Evolutionary conservation across 331 rosid species (phyloP).

Genomic region (Acacia concinna): DNA sequence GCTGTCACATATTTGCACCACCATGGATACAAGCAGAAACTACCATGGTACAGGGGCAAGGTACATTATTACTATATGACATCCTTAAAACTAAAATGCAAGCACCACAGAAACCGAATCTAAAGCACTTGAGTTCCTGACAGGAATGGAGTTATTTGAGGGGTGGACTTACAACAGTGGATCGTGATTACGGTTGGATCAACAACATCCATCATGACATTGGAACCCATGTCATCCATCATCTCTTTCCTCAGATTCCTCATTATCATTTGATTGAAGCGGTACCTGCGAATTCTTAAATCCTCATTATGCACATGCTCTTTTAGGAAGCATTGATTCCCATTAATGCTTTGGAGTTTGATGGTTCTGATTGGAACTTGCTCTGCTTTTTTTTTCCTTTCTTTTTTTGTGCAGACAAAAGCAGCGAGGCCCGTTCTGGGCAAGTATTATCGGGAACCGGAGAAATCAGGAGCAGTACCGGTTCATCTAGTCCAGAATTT

Average conservation of each 20-base stretch:
- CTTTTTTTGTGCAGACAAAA: slow-evolving; percentile 50
- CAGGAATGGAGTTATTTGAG: slow-evolving; percentile 95
- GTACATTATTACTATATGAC: slow-evolving; percentile 32
- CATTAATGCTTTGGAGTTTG: no score
- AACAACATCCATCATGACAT: slow-evolving; percentile 90
- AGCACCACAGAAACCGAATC: neutral
- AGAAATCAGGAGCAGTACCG: slow-evolving; percentile 79
- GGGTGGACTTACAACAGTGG: slow-evolving; percentile 90
- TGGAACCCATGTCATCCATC: slow-evolving; percentile 95
- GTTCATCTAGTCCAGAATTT: slow-evolving; percentile 65
- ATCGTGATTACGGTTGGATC: slow-evolving; percentile 86
- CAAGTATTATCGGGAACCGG: slow-evolving; percentile 84
- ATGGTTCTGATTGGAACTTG: neutral
- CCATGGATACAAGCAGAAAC: slow-evolving; percentile 81
- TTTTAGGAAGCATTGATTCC: neutral
- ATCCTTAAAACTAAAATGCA: neutral
- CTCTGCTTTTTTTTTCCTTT: neutral
- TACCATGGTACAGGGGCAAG: slow-evolving; percentile 99
- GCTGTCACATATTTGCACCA: slow-evolving; percentile 89
- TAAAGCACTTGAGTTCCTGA: neutral
- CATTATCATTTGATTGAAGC: slow-evolving; percentile 93
- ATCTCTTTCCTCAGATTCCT: slow-evolving; percentile 97
- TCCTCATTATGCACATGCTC: neutral
- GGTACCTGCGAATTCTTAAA: slow-evolving; percentile 36
- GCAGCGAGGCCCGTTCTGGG: slow-evolving; percentile 79